Percentiles rank a stretch among this genome's conserved stretches.
Conservation (phyloP, 352 stramenopile genomes). For the Plasmopara viticola region DNA sequence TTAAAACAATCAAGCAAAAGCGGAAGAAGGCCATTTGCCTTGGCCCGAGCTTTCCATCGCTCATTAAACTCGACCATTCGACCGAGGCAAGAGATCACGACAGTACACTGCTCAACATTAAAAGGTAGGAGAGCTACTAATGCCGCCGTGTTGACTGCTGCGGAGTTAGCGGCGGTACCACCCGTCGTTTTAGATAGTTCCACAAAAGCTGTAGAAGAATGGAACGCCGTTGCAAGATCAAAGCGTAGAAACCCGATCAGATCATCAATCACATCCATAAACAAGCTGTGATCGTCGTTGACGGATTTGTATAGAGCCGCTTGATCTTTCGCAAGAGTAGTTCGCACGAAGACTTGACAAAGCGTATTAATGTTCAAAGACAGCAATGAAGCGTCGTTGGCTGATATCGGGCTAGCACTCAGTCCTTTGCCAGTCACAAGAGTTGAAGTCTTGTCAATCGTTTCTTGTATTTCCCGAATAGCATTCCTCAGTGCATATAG, state of each 20-base stretch:
- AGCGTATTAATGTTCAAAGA: constrained; percentile 25
- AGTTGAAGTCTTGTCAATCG: constrained; percentile 14
- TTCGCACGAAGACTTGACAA: constrained; percentile 32
- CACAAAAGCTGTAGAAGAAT: constrained; percentile 1
- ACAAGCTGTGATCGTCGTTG: constrained; percentile 6
- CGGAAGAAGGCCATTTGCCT: constrained; percentile 27
- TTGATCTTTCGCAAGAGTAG: constrained; percentile 31
- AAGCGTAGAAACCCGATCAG: constrained; percentile 35
- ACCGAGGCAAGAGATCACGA: constrained; percentile 39
- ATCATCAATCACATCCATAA: constrained; percentile 25
- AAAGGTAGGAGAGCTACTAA: constrained; percentile 29
- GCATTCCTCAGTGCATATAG: constrained; percentile 3
- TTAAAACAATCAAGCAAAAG: constrained; percentile 41
- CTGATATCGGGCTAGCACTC: constrained; percentile 21
- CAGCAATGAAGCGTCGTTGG: constrained; percentile 26
- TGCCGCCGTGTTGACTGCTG: constrained; percentile 16
- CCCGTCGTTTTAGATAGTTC: constrained; percentile 13
- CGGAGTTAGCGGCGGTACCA: constrained; percentile 14
- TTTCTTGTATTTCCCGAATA: constrained; percentile 22
- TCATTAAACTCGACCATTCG: constrained; percentile 42
- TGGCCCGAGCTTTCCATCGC: constrained; percentile 32
- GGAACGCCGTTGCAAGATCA: constrained; percentile 27
- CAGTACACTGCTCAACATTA: constrained; percentile 20
- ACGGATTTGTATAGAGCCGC: neutral
- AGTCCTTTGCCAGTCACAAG: constrained; percentile 16